Evolutionary conservation across 2,329 filamentous ascomycete species (phyloP).

Genomic region (Hymenoscyphus fraxineus): DNA sequence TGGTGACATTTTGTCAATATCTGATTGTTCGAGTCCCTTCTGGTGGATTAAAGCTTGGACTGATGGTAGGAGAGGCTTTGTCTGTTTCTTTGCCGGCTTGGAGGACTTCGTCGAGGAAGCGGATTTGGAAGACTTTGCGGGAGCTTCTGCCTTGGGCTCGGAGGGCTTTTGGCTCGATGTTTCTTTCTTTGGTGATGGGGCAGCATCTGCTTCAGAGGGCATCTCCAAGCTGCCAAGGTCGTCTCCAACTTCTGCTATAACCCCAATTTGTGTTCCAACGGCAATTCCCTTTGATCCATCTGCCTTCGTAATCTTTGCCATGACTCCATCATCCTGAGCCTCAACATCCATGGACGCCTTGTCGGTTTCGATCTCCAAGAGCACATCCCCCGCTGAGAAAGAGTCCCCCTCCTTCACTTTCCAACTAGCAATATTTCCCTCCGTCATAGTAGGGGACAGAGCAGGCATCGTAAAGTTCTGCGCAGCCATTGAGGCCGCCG

Average conservation of each 20-base stretch:
- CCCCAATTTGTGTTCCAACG: conserved; percentile 77
- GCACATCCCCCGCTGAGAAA: conserved; percentile 78
- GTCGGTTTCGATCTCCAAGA: conserved; percentile 90
- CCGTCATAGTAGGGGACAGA: conserved; percentile 88
- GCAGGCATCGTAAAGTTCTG: conserved; percentile 91
- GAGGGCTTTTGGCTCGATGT: conserved; percentile 28
- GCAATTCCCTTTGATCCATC: conserved; percentile 74
- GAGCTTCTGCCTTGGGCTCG: conserved; percentile 22
- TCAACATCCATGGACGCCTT: conserved; percentile 95
- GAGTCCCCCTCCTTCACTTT: conserved; percentile 82
- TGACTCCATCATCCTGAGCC: conserved; percentile 81
- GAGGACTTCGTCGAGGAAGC: conserved; percentile 37
- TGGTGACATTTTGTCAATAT: conserved; percentile 76
- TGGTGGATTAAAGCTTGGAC: conserved; percentile 77
- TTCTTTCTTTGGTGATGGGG: conserved; percentile 28
- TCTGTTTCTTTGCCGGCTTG: conserved; percentile 58
- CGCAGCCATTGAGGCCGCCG: conserved; percentile 62
- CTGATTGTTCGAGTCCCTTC: conserved; percentile 71
- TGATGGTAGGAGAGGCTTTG: conserved; percentile 75
- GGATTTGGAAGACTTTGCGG: conserved; percentile 16
- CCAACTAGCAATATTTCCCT: conserved; percentile 84
- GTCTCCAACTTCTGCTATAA: conserved; percentile 77
- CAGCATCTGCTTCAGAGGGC: conserved; percentile 58
- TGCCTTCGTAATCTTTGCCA: conserved; percentile 75
- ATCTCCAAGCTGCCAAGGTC: conserved; percentile 72